Percentiles rank a stretch among this genome's conserved stretches.
phyloP scores from a whole-genome alignment of 2,329 filamentous ascomycete species.

The Cladorrhinum sp. region DNA sequence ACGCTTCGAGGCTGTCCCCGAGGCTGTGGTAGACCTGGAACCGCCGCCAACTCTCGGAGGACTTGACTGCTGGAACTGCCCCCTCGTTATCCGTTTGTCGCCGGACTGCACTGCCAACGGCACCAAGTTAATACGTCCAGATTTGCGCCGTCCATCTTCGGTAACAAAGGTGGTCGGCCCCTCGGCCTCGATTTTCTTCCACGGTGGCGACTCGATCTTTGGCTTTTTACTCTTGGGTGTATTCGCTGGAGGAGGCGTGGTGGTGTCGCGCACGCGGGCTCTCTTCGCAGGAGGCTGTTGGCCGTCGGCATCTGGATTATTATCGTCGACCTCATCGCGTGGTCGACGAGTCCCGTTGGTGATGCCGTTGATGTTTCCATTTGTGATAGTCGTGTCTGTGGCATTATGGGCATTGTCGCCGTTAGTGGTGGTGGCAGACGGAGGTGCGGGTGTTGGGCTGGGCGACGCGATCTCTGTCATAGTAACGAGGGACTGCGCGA shows the following conservation, averaged over 20 bases:
- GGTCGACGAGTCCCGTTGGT: constrained; percentile 19
- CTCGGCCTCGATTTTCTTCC: constrained; percentile 82
- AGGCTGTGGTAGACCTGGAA: constrained; percentile 15
- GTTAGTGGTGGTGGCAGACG: constrained; percentile 29
- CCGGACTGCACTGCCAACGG: constrained; percentile 52
- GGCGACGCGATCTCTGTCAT: constrained; percentile 61
- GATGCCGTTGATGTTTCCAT: constrained; percentile 10
- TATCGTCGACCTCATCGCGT: constrained; percentile 23
- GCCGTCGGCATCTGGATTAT: constrained; percentile 19
- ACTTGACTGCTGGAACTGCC: constrained; percentile 37
- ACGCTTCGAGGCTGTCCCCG: constrained; percentile 30
- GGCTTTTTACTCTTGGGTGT: constrained; percentile 35
- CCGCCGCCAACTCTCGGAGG: constrained; percentile 32
- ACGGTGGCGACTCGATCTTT: constrained; percentile 75
- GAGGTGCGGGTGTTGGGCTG: constrained; percentile 42
- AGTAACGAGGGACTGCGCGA: constrained; percentile 43
- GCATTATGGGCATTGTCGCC: constrained; percentile 22
- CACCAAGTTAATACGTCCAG: constrained; percentile 59
- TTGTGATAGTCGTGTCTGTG: constrained; percentile 13
- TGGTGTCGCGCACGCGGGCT: constrained; percentile 53
- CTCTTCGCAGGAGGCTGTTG: constrained; percentile 60
- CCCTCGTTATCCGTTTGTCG: constrained; percentile 52
- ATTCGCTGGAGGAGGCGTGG: neutral
- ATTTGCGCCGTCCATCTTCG: constrained; percentile 67
- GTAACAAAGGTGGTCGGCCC: constrained; percentile 85